A percentile compares a stretch with the other conserved stretches of the same genome.
Evolutionary conservation across 2,329 filamentous ascomycete species (phyloP).

Genomic region (Scolecobasidium constrictum): DNA sequence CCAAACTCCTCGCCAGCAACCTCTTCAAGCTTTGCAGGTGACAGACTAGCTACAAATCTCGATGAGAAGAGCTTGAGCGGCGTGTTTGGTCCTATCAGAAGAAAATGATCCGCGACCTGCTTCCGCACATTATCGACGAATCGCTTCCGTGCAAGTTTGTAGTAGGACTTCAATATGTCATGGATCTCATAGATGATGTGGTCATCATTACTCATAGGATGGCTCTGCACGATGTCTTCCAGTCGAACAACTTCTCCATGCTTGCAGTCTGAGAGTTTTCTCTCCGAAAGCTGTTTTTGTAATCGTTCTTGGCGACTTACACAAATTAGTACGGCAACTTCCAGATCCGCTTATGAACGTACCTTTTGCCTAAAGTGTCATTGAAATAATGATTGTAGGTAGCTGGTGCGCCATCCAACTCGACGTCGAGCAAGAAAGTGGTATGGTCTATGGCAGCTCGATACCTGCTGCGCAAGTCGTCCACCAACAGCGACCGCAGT

Average conservation of each 20-base stretch:
- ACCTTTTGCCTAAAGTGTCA: slow-evolving; percentile 30
- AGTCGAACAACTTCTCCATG: slow-evolving; percentile 13
- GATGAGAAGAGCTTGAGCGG: slow-evolving; percentile 45
- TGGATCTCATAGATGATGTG: slow-evolving; percentile 43
- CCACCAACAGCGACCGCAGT: slow-evolving; percentile 34
- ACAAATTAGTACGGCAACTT: slow-evolving; percentile 5
- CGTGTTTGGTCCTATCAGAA: slow-evolving; percentile 39
- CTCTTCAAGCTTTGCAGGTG: slow-evolving; percentile 36
- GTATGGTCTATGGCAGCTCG: slow-evolving; percentile 37
- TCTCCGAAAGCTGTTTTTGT: slow-evolving; percentile 8
- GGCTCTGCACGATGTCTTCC: slow-evolving; percentile 13
- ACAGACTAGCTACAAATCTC: slow-evolving; percentile 38
- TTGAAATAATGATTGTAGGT: slow-evolving; percentile 47
- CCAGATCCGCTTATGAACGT: slow-evolving; percentile 9
- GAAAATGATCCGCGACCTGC: slow-evolving; percentile 44
- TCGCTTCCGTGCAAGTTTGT: slow-evolving; percentile 27
- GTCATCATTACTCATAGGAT: slow-evolving; percentile 25
- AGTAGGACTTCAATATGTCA: slow-evolving; percentile 41
- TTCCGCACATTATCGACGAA: slow-evolving; percentile 34
- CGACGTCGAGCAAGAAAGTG: slow-evolving; percentile 41
- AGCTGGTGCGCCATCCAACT: slow-evolving; percentile 33
- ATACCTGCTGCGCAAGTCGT: slow-evolving; percentile 37
- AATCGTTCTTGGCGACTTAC: slow-evolving; percentile 13
- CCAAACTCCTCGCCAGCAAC: slow-evolving; percentile 48
- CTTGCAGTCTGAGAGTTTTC: slow-evolving; percentile 8